Conservation (phyloP, 495 filamentous ascomycete species). For the Penicilliopsis zonata region DNA sequence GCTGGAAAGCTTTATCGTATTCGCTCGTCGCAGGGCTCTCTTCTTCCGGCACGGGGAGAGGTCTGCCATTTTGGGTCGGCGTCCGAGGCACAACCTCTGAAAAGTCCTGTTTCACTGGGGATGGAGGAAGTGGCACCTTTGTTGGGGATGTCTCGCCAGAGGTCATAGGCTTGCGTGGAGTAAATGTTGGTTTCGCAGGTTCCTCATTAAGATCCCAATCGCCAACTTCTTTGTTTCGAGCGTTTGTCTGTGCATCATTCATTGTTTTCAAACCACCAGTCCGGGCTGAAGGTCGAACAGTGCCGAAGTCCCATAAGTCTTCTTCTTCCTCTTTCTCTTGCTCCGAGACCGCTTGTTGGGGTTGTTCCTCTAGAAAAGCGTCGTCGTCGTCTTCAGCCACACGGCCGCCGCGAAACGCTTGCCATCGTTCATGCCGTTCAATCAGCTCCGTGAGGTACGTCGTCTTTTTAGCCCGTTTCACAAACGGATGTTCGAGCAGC, state of each 20-base stretch:
- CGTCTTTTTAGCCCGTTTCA: conserved; percentile 80
- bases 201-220: conserved; percentile 31
- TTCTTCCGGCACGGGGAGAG: conserved; percentile 15
- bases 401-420: conserved; percentile 46
- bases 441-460: conserved; percentile 88
- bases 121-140: conserved; percentile 48
- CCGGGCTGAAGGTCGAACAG: conserved; percentile 59
- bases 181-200: conserved; percentile 4
- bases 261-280: conserved; percentile 47
- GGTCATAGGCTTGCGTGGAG: conserved; percentile 6
- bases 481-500: conserved; percentile 78
- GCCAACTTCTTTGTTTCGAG: conserved; percentile 35
- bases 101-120: conserved; percentile 20
- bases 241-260: conserved; percentile 63
- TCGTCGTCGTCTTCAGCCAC: conserved; percentile 49
- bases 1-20: conserved; percentile 47
- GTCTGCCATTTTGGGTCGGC: conserved; percentile 27
- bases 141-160: conserved; percentile 39
- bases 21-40: conserved; percentile 34
- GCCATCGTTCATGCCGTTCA: conserved; percentile 79
- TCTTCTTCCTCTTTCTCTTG: conserved; percentile 37
- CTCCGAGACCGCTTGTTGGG: conserved; percentile 32
- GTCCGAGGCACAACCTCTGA: conserved; percentile 31
- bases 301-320: conserved; percentile 95
- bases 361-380: no score